Evolutionary conservation across 176 grass and related monocot species (phyloP), one percentile per base, ranked within the genome.

Genomic region (Saccharum officinarum): DNA sequence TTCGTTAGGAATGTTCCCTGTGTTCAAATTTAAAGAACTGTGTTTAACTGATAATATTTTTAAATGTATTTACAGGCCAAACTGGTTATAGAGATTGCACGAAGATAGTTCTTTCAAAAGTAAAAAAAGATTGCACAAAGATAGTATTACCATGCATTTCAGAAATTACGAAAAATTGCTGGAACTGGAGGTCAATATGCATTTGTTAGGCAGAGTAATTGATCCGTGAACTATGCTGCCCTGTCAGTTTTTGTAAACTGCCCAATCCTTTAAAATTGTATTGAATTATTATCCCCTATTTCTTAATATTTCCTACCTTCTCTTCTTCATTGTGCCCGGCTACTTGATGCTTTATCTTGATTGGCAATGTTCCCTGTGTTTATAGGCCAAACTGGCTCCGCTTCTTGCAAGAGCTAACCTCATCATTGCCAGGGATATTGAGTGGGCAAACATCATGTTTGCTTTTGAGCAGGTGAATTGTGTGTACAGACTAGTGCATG

Each of bases 391-490:
- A 84, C 60, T 98, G 79, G 72, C 62, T 65, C 81, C 87, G 62
- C 91, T 98, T 72, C 86, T 98, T 47, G 88, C 88, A 49, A 98
- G 97, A 85, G 74, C 76, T 26, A 92, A 95, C 83, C 86, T 98
- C 66, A 71, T 98, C 80, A 91, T 98, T 52, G 92, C 90, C 59
- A 92, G 97, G 88, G 97, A 99, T 77, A 90, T 99, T 39, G 97
- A 99, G 72, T 99, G 97, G 97, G 97, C 91, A 45, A 99, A 88
- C 78, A 88, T 99, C 36, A 76, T 94, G 84, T 86, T 99, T 76
- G 69, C 97, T 81, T 99, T 99, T 8, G 97, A 98, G 82, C 97
- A 98, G 97, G 93, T 98, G 77, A 92, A 69, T 55, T 88, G 67
- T 85, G 12, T 88, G 11, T 82, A 14, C 37, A 64, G 34, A n/a